These are phyloP conservation scores for Rhododendron kiyosumense DNA, from an alignment of 148 eudicot species.

Conservation along the genomic window DNA sequence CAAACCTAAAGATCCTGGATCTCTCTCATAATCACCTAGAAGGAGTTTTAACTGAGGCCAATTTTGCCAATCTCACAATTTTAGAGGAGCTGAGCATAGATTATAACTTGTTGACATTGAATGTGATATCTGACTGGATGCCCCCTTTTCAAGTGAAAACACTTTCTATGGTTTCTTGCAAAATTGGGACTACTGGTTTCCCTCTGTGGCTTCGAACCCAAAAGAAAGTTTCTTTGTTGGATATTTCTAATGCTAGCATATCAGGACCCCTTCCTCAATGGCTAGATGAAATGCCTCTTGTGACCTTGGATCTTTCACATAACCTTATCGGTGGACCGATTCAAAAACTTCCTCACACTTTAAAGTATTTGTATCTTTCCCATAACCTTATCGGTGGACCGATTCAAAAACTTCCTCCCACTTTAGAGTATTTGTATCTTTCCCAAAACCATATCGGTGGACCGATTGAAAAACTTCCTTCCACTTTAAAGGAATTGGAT, in stretches of 20 bases:
- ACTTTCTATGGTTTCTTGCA: neutral
- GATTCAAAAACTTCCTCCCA: neutral
- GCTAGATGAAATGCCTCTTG: conserved; percentile 9
- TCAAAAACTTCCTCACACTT: neutral
- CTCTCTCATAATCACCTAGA: too few species aligned
- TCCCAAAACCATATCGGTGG: neutral
- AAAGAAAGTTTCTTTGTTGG: neutral
- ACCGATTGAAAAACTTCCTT: too few species aligned
- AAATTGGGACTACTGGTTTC: too few species aligned
- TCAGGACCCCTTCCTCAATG: neutral
- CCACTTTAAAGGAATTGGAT: too few species aligned
- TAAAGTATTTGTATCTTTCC: neutral
- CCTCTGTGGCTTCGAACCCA: neutral
- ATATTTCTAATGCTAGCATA: conserved; percentile 13
- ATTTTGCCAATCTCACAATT: too few species aligned
- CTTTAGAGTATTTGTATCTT: neutral
- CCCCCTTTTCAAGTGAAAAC: neutral
- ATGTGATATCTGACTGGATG: too few species aligned
- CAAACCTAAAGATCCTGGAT: too few species aligned
- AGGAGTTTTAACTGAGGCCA: too few species aligned
- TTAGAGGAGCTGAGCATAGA: too few species aligned
- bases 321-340: conserved; percentile 10
- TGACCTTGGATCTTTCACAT: conserved; percentile 13
- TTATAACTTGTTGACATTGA: too few species aligned
- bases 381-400: conserved; percentile 2